Conservation (phyloP, 106 monocot species). For the Dendrobium nobile region DNA sequence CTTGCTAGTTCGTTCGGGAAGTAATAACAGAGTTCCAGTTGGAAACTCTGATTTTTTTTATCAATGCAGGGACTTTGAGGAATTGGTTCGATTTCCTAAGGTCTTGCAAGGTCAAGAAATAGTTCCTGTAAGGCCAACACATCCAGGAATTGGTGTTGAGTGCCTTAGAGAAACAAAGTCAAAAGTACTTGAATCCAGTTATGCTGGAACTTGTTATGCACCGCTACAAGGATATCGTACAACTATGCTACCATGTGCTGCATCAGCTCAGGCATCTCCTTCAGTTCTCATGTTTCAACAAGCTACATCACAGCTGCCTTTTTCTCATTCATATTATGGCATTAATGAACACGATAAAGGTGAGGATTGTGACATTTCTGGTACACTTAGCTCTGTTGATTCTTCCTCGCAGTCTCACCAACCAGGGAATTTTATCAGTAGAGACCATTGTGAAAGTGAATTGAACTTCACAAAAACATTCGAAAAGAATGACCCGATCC, state of each 20-base stretch:
- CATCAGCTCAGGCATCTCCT: constrained; percentile 49
- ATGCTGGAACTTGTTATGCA: background rate
- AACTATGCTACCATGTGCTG: constrained; percentile 10
- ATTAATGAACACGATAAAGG: background rate
- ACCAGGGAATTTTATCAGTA: background rate
- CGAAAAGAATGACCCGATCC: constrained; percentile 3
- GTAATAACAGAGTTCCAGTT: constrained; percentile 17
- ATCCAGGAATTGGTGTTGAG: constrained; percentile 15
- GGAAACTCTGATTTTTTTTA: constrained; percentile 32
- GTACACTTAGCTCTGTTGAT: background rate
- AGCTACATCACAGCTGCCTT: constrained; percentile 11
- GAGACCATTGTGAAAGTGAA: background rate
- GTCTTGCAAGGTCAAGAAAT: constrained; percentile 99
- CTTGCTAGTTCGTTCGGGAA: constrained; percentile 21
- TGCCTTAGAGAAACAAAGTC: background rate
- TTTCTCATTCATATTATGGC: background rate
- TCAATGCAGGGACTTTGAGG: constrained; percentile 62
- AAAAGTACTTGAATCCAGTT: background rate
- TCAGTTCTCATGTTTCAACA: constrained; percentile 70
- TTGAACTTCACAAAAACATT: background rate
- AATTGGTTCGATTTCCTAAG: constrained; percentile 75
- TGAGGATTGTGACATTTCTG: background rate
- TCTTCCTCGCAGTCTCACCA: background rate
- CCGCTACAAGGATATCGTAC: constrained; percentile 20
- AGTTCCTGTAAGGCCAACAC: constrained; percentile 21